Base-by-base conservation (phyloP, 148 eudicot species). In the Talinum fruticosum region DNA sequence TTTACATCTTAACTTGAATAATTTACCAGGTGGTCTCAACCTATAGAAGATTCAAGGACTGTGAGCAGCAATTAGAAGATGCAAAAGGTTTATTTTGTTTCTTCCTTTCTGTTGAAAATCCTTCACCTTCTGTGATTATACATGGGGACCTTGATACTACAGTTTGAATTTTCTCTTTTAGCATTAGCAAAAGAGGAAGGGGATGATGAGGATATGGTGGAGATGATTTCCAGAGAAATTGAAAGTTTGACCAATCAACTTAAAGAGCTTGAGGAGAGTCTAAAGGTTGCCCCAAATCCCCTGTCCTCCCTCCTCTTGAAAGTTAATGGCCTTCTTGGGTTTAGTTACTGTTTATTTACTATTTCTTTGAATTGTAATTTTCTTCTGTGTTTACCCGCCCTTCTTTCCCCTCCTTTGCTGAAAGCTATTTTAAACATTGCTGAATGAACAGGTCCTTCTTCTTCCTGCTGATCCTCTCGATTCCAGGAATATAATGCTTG, bases 381-480 rank as follows among this genome's bases (percentile, higher is more conserved):
- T 45, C 28, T n/a, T 74, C 10, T 66, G 59, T 67, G 29, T 37
- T 26, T 54, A 36, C 6, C 0, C 33, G 59, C 36, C 21, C 54
- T 5, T 38, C 37, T 29, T 47, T 67, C 36, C 21, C 54, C 8
- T 38, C 37, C 28, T 47, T 15, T 16, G 29, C 37, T 70, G 32
- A 64, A 61, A 53, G 62, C 36, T 33, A 80, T 45, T 23, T 14
- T 73, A 13, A 61, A 16, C 79, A 53, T 79, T 84, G 44, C 37
- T 69, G 29, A 72, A 61, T 81, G 53, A 71, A 76, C 84, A 96
- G 99, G 8, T 89, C 76, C 77, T 91, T 87, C 92, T 96, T 65
- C 87, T 96, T 80, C 99, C 99, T 34, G 89, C 86, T 73, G 98
- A 96, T 85, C 99, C 99, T 76, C 98, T 96, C 72, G 95, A 96